Conservation (phyloP, 75 land plant species). For the Cunninghamia lanceolata region DNA sequence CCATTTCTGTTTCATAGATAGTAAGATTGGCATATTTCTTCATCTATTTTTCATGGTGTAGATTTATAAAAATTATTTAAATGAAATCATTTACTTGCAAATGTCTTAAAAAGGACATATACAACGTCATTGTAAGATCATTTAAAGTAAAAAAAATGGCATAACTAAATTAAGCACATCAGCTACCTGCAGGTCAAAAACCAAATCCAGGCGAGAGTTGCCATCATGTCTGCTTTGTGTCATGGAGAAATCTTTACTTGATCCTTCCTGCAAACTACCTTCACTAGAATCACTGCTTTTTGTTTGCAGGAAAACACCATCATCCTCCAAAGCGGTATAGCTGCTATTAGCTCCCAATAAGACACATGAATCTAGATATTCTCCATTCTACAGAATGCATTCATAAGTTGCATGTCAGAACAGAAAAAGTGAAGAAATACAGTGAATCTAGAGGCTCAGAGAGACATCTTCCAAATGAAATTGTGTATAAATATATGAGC, state of each 20-base stretch:
- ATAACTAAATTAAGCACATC: slow-evolving; percentile 1
- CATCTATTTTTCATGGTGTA: neutral
- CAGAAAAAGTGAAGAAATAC: neutral
- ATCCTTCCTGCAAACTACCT: slow-evolving; percentile 11
- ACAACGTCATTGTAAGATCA: neutral
- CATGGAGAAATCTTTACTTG: slow-evolving; percentile 6
- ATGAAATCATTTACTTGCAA: too few species aligned
- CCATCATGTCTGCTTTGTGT: neutral
- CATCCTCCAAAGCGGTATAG: slow-evolving; percentile 73
- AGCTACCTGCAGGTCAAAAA: slow-evolving; percentile 61
- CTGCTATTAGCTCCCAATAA: slow-evolving; percentile 75
- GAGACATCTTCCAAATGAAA: neutral
- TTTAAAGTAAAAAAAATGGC: neutral
- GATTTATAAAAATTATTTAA: too few species aligned
- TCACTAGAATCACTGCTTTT: slow-evolving; percentile 8
- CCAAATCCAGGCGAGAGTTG: slow-evolving; percentile 17
- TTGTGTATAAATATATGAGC: neutral
- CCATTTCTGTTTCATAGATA: neutral
- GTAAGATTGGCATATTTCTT: neutral
- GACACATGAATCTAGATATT: slow-evolving; percentile 77
- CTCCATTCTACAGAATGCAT: slow-evolving; percentile 52
- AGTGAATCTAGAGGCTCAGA: neutral
- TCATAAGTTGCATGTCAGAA: neutral
- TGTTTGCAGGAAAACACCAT: slow-evolving; percentile 60
- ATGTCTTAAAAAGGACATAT: neutral